Evolutionary conservation across 2,329 filamentous ascomycete genomes (phyloP), one percentile per base, ranked within the genome.

Genomic region (Trichoderma atroviride): DNA sequence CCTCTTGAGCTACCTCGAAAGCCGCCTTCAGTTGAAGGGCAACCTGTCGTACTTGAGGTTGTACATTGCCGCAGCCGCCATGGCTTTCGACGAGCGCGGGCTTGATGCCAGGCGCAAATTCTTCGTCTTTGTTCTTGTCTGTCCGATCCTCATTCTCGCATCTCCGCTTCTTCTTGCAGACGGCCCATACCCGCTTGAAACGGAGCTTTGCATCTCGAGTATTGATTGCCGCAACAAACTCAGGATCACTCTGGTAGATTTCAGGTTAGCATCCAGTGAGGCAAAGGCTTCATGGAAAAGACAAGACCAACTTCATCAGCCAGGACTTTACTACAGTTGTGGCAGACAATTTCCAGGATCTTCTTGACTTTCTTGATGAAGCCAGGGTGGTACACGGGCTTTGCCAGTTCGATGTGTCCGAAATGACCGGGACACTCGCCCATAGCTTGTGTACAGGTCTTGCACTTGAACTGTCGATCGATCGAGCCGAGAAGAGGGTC

Each of bases 331-430:
- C 94, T 95, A 87, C 96, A 99, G 82, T 96, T 97, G 84, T 97
- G 94, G 87, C 96, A 99, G 81, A 99, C 94, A 75, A 94, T 96
- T 87, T 99, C 96, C 81, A 99, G 86, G 76, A 99, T 89, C 86
- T 98, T 99, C 87, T 99, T 99, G 83, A 97, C 94, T 85, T 98
- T 98, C 81, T 93, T 96, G 84, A 99, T 92, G 83, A 97, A 99
- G 77, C 96, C 96, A 85, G 86, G 83, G 76, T 99, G 96, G 81
- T 92, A 99, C 75, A 99, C 96, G 68, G 96, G 96, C 79, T 93
- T 94, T 53, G 96, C 94, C 74, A 99, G 87, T 83, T 99, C 96
- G 76, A 99, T 99, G 82, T 99, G 96, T 73, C 96, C 96, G 79
- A 99, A 99, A 80, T 99, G 96, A 71, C 96, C 96, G 70, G 96